A percentile compares a stretch with the other conserved stretches of the same genome.
Conservation (phyloP, 805 yeast species). For the Candida coleopterorum region DNA sequence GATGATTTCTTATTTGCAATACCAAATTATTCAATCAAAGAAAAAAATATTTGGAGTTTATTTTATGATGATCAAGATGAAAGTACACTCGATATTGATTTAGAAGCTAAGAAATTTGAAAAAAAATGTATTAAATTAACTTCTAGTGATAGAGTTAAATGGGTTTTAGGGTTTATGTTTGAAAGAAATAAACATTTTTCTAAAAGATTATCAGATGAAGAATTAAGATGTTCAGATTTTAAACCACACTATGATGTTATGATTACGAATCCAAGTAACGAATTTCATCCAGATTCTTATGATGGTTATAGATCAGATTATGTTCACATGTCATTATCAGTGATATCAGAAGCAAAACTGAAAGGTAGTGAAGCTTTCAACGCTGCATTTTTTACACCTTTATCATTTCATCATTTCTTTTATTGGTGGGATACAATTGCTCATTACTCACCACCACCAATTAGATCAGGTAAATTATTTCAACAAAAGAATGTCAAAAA, state of each 20-base stretch:
- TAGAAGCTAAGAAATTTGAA: constrained; percentile 27
- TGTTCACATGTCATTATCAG: constrained; percentile 51
- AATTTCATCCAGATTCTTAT: constrained; percentile 70
- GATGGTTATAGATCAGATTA: constrained; percentile 76
- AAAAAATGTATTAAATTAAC: constrained; percentile 52
- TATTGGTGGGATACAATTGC: constrained; percentile 39
- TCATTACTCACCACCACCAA: constrained; percentile 29
- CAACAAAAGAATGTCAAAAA: constrained; percentile 13
- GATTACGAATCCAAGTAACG: constrained; percentile 55
- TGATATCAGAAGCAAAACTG: constrained; percentile 19
- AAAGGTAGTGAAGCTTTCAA: constrained; percentile 27
- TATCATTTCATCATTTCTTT: constrained; percentile 34
- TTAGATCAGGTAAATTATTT: constrained; percentile 32
- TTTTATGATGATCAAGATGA: constrained; percentile 23
- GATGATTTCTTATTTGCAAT: constrained; percentile 53
- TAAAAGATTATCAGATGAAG: constrained; percentile 28
- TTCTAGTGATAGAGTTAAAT: constrained; percentile 58
- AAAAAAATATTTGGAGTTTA: constrained; percentile 35
- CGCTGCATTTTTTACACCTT: constrained; percentile 35
- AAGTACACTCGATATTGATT: constrained; percentile 17
- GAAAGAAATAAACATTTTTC: constrained; percentile 50
- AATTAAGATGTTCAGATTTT: constrained; percentile 44
- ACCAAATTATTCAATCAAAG: constrained; percentile 42
- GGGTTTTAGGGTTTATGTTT: constrained; percentile 73
- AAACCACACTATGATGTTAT: constrained; percentile 61